Evolutionary conservation across 208 protist genomes (phyloP).

Genomic region (Strigomonas galati): DNA sequence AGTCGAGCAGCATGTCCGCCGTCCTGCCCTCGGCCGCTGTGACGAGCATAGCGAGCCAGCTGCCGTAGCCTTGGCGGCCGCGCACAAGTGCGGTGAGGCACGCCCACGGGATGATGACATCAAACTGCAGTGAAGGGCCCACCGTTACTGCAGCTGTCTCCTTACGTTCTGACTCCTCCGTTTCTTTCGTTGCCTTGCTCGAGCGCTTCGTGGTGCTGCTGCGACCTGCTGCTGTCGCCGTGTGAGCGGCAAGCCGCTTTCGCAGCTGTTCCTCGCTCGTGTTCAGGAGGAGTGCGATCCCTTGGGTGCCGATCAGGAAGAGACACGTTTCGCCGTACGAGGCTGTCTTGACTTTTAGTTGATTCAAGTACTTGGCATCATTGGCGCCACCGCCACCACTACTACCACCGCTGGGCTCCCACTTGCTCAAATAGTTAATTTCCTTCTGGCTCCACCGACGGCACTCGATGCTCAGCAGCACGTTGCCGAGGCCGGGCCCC

Average conservation of each 20-base stretch:
- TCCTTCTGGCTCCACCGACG: neutral
- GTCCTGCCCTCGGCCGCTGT: conserved; percentile 15
- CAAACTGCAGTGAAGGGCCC: neutral
- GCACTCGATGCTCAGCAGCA: neutral
- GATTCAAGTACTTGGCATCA: neutral
- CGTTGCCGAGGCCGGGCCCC: neutral
- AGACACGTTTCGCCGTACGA: neutral
- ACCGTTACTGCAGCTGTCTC: too few species aligned
- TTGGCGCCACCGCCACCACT: too few species aligned
- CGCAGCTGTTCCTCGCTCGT: neutral
- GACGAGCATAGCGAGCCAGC: conserved; percentile 40
- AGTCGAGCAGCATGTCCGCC: conserved; percentile 36
- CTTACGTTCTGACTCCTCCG: too few species aligned
- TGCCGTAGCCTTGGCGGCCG: conserved; percentile 29
- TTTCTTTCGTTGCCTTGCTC: neutral
- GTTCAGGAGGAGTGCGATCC: neutral
- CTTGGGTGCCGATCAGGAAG: neutral
- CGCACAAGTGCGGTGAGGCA: conserved; percentile 41
- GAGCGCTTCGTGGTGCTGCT: neutral
- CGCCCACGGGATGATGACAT: conserved; percentile 31
- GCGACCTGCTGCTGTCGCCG: too few species aligned
- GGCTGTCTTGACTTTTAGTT: neutral
- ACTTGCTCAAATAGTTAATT: neutral
- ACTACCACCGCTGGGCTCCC: neutral
- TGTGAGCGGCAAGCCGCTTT: too few species aligned